phyloP scores from a whole-genome alignment of 441 rosid genomes.

The Omphalea diandra region DNA sequence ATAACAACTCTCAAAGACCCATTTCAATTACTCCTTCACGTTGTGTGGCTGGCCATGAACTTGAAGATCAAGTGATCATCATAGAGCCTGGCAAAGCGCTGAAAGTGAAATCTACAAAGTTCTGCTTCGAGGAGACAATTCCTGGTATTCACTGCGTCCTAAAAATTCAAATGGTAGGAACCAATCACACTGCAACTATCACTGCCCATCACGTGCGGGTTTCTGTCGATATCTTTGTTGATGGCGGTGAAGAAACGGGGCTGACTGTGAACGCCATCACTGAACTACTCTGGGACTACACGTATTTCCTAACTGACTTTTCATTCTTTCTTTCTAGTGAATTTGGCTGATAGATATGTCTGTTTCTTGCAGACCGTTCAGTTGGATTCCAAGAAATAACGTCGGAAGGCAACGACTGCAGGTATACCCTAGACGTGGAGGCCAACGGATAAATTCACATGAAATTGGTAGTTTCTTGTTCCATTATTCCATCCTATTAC shows the following conservation, averaged over 20 bases:
- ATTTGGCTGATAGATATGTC: not conserved
- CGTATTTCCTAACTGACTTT: not conserved
- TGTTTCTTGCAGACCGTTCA: not conserved
- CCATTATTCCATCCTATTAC: too few species aligned
- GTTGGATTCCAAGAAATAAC: not conserved
- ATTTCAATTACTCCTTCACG: not conserved
- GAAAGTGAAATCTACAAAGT: not conserved
- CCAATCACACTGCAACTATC: not conserved
- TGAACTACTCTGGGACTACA: not conserved
- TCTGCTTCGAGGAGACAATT: not conserved
- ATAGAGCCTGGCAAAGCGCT: not conserved
- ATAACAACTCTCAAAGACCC: not conserved
- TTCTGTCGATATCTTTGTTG: not conserved
- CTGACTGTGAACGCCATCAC: not conserved
- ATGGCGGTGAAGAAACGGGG: not conserved
- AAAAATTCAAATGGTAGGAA: not conserved
- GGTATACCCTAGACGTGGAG: not conserved
- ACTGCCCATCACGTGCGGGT: not conserved
- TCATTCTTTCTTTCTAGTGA: too few species aligned
- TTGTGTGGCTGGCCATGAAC: not conserved
- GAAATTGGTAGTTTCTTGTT: not conserved
- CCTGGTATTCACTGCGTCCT: not conserved
- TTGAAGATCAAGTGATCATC: not conserved
- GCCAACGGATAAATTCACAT: not conserved
- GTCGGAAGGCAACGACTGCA: not conserved